phyloP scores from a whole-genome alignment of 495 filamentous ascomycete species.

The Aspergillus taichungensis region DNA sequence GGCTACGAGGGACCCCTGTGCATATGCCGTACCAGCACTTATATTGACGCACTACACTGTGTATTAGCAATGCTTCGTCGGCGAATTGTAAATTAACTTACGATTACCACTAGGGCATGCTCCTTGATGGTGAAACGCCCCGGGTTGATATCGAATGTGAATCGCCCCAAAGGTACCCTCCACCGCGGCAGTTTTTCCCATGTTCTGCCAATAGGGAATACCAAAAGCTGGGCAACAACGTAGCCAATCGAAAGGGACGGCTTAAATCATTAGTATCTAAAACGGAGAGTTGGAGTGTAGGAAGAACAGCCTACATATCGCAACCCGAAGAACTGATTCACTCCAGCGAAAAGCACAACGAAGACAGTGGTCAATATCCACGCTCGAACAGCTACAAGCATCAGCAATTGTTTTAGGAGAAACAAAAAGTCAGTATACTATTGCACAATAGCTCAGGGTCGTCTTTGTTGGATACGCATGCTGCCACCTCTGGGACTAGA shows the following conservation, averaged over 20 bases:
- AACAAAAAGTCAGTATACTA: slow-evolving; percentile 6
- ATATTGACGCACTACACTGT: slow-evolving; percentile 19
- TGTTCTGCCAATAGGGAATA: slow-evolving; percentile 42
- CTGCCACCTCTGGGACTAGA: slow-evolving; percentile 21
- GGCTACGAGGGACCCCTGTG: slow-evolving; percentile 51
- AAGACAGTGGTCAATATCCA: slow-evolving; percentile 19
- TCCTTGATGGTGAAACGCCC: slow-evolving; percentile 64
- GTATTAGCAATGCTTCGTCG: neutral
- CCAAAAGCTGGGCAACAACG: slow-evolving; percentile 55
- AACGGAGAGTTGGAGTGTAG: too few relatives aligned
- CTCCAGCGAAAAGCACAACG: slow-evolving; percentile 18
- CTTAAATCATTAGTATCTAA: slow-evolving; percentile 43
- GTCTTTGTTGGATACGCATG: slow-evolving; percentile 22
- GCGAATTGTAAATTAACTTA: slow-evolving; percentile 15
- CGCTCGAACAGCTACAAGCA: slow-evolving; percentile 15
- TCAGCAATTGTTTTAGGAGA: neutral
- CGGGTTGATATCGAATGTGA: slow-evolving; percentile 43
- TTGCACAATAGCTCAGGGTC: slow-evolving; percentile 17
- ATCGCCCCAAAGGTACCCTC: slow-evolving; percentile 51
- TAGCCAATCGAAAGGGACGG: slow-evolving; percentile 69
- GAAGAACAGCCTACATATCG: slow-evolving; percentile 15
- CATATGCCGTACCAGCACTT: slow-evolving; percentile 40
- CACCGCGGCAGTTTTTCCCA: slow-evolving; percentile 45
- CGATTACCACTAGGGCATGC: slow-evolving; percentile 62
- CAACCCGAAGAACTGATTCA: slow-evolving; percentile 21